Evolutionary conservation across 1,284 basidiomycete genomes (phyloP), one percentile per base, ranked within the genome.

Genomic region (Volvariella surrecta): DNA sequence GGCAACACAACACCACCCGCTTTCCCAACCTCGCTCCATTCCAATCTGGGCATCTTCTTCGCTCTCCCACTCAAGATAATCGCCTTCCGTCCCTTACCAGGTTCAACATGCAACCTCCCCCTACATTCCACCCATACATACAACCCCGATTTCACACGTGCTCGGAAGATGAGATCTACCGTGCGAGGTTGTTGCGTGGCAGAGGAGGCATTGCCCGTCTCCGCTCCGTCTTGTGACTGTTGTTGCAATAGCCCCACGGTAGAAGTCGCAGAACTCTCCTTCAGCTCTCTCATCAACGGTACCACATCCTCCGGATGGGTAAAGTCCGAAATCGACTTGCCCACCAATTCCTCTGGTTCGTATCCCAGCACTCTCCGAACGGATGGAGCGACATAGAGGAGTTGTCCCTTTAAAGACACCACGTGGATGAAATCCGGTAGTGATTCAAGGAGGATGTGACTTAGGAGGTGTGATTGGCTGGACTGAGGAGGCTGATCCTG

Each of bases 281-380:
- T 97, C 49, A 97, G 73, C 65, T 95, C 91, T 35, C 94, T 79
- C 75, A 90, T 86, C 50, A 96, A 76, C 0, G 92, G 91, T 1
- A 95, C 86, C 31, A 92, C 73, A 58, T 98, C 94, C 42, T 85
- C 85, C 0, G 85, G 85, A 58, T 96, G 91, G 50, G 90, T 91
- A 47, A 91, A 69, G 58, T 92, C 82, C 38, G 77, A 67, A 50
- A 96, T 67, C 32, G 76, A 73, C 58, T 78, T 79, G 44, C 89
- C 89, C 19, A 92, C 71, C 45, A 97, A 76, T 49, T 95, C 90
- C 34, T 79, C 74, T 2, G 90, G 77, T 31, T 80, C 76, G 62
- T 89, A 92, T 22, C 89, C 90, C 19, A 94, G 71, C 9, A 89
- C 75, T 22, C 74, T 66, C 13, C 73, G 65, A 13, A 93, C 77